Evolutionary conservation across 495 filamentous ascomycete genomes (phyloP).

Genomic region (Amniculicola lignicola): DNA sequence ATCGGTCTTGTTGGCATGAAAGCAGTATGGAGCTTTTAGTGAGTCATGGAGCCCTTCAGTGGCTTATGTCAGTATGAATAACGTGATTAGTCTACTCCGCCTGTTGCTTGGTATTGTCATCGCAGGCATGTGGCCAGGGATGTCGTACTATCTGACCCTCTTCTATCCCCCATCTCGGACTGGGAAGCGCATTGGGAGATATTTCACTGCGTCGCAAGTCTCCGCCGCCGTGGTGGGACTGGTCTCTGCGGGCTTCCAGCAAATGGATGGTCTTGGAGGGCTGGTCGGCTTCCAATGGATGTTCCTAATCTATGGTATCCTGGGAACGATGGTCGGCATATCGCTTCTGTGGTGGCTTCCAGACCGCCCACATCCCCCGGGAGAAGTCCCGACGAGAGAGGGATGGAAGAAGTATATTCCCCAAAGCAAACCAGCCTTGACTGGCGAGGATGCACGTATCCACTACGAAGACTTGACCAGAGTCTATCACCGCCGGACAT

Average conservation of each 20-base stretch:
- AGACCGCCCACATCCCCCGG: conserved; percentile 72
- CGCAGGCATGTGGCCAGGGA: conserved; percentile 93
- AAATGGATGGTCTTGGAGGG: conserved; percentile 77
- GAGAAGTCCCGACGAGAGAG: conserved; percentile 41
- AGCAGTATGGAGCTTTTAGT: conserved; percentile 83
- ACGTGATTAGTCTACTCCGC: conserved; percentile 61
- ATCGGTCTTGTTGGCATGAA: conserved; percentile 77
- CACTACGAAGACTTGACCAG: conserved; percentile 83
- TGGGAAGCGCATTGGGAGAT: conserved; percentile 82
- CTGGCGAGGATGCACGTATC: conserved; percentile 70
- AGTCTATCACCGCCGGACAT: conserved; percentile 69
- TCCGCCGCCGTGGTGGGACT: conserved; percentile 87
- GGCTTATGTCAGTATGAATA: conserved; percentile 35
- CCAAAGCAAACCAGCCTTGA: conserved; percentile 65
- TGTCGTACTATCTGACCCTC: conserved; percentile 88
- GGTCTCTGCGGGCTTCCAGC: conserved; percentile 85
- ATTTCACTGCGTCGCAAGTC: conserved; percentile 85
- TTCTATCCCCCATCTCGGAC: conserved; percentile 87
- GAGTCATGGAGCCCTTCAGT: background rate
- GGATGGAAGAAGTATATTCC: conserved; percentile 46
- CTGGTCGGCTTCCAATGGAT: conserved; percentile 91
- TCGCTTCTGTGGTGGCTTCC: conserved; percentile 84
- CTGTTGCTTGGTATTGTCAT: conserved; percentile 83
- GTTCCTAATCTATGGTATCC: conserved; percentile 84
- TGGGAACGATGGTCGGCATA: conserved; percentile 67